Evolutionary conservation across 2,329 filamentous ascomycete genomes (phyloP), one percentile per base, ranked within the genome.

Genomic region (Colletotrichum trifolii): DNA sequence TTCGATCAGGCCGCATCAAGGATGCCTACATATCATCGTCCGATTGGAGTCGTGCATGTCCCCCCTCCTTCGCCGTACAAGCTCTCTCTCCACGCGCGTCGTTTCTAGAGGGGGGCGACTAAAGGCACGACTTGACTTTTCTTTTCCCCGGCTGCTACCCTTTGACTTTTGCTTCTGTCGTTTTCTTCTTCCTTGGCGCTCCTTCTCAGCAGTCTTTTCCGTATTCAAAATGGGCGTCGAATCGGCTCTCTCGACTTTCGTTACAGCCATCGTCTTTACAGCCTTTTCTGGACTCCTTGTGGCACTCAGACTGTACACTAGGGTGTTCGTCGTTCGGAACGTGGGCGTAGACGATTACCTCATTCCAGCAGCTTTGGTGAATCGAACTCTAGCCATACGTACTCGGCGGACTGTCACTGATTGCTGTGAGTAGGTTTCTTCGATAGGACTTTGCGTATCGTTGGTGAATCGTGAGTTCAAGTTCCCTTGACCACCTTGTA

Each of bases 291-390:
- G 43, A 12, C 5, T 59, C 6, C 35, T 59, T 6, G 56, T 59
- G 17, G 25, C 17, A 8, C 12, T 59, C n/a, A 34, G 56, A 15
- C 35, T 59, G n/a, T 59, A 59, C 47, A 52, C 46, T 6, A 50
- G 56, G 34, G 45, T 52, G 2, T 8, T 59, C 2, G 38, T 59
- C 11, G 56, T 59, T 8, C 35, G 47, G 33, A 59, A 59, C 45
- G 47, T 59, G 12, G 56, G 47, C 4, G 39, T 59, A 11, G 46
- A 59, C 25, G 56, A 59, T 33, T 59, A 43, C 11, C 10, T 59
- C 38, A 59, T 59, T 9, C 47, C 56, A 15, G 56, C n/a, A 8
- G 56, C 56, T n/a, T n/a, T 59, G 47, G 56, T 59, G 36, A 59
- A 39, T 36, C 17, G 15, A 17, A 17, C 42, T 15, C 10, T 8